These are phyloP conservation scores for Taiozyma sp. DNA, from an alignment of 1,139 yeast genomes.

Conservation along the genomic window DNA sequence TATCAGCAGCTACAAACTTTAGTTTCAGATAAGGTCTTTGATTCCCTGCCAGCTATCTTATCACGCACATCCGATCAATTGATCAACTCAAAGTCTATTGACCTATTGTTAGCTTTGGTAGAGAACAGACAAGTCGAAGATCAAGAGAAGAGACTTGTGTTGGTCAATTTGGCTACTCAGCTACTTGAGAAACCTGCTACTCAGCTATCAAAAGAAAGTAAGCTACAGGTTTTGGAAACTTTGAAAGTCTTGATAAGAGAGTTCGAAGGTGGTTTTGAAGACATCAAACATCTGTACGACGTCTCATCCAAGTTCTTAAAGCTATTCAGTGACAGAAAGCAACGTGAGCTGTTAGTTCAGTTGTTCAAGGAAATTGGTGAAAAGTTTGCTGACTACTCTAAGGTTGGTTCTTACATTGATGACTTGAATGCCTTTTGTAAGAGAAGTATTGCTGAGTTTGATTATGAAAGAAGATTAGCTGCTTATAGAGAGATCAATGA, in stretches of 20 bases:
- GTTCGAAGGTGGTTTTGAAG: slow-evolving; percentile 48
- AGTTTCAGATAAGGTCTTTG: slow-evolving; percentile 50
- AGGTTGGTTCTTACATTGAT: slow-evolving; percentile 45
- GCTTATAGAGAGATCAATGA: slow-evolving; percentile 69
- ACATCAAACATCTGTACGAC: slow-evolving; percentile 47
- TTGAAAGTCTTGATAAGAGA: slow-evolving; percentile 48
- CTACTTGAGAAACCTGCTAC: slow-evolving; percentile 58
- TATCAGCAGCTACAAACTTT: slow-evolving; percentile 44
- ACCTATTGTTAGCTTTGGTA: slow-evolving; percentile 48
- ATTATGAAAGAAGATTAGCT: slow-evolving; percentile 66
- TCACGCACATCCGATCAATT: slow-evolving; percentile 38
- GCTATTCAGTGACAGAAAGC: slow-evolving; percentile 48
- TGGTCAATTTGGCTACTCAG: slow-evolving; percentile 53
- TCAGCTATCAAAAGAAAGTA: slow-evolving; percentile 50
- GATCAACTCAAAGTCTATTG: slow-evolving; percentile 48
- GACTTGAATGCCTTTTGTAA: slow-evolving; percentile 67
- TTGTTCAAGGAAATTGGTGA: slow-evolving; percentile 58
- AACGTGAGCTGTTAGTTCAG: slow-evolving; percentile 55
- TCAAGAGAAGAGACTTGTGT: slow-evolving; percentile 45
- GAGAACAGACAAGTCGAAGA: slow-evolving; percentile 57
- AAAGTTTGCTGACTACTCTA: slow-evolving; percentile 38
- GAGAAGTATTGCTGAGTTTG: slow-evolving; percentile 64
- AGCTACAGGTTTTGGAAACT: slow-evolving; percentile 54
- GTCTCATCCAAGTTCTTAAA: slow-evolving; percentile 57
- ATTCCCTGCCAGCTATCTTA: slow-evolving; percentile 45